A percentile compares a stretch with the other conserved stretches of the same genome.
phyloP scores from a whole-genome alignment of 352 stramenopile species.

The Globisporangium heterothallicum region DNA sequence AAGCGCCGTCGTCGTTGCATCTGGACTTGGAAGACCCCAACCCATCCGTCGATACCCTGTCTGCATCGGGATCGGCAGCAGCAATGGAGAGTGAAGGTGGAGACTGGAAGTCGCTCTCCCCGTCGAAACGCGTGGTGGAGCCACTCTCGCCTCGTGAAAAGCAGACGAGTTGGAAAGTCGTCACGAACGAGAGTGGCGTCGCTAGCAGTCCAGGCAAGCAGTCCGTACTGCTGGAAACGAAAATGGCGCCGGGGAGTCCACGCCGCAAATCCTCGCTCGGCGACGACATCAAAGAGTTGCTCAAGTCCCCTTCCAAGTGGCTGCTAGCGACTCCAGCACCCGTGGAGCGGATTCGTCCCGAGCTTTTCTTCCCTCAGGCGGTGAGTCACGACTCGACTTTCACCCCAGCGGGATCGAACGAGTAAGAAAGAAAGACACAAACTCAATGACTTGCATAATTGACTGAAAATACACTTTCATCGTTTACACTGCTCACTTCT shows the following conservation, averaged over 20 bases:
- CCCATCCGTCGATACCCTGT: conserved; percentile 13
- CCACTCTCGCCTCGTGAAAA: conserved; percentile 52
- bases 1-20: conserved; percentile 32
- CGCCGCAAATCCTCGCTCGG: conserved; percentile 50
- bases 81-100: conserved; percentile 16
- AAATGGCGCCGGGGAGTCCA: conserved; percentile 12
- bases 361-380: conserved; percentile 47
- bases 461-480: too few species aligned
- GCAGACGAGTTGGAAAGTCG: conserved; percentile 55
- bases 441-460: too few species aligned
- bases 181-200: conserved; percentile 13
- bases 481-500: too few species aligned
- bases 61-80: conserved; percentile 4
- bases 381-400: conserved; percentile 33
- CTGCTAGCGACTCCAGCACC: conserved; percentile 24
- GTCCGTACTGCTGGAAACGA: conserved; percentile 36
- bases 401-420: background rate
- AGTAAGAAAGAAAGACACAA: too few species aligned
- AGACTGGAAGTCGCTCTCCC: conserved; percentile 54
- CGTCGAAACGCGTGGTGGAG: conserved; percentile 36
- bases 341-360: conserved; percentile 29
- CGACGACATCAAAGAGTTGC: conserved; percentile 60
- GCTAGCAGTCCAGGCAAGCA: conserved; percentile 17
- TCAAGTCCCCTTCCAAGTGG: conserved; percentile 62
- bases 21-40: conserved; percentile 29